A percentile compares a stretch with the other conserved stretches of the same genome.
These are phyloP conservation scores for Raddia guianensis DNA, from an alignment of 176 grass and related monocot species.

Conservation along the genomic window DNA sequence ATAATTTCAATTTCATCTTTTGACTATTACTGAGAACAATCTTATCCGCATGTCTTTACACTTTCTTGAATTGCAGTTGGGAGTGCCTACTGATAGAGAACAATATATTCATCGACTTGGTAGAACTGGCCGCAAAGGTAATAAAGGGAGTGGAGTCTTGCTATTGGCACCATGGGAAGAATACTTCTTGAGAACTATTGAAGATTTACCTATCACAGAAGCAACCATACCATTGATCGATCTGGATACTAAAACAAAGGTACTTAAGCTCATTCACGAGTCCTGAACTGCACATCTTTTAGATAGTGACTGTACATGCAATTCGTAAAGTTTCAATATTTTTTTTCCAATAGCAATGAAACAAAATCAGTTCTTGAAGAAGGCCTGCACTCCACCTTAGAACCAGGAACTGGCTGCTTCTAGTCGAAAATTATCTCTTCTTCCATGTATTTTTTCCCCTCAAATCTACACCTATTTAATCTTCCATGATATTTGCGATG, in stretches of 20 bases:
- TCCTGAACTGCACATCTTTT: not conserved
- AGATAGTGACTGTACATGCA: not conserved
- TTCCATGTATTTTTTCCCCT: not conserved
- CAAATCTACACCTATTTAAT: not conserved
- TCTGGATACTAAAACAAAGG: slow-evolving; percentile 65
- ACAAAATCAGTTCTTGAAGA: not conserved
- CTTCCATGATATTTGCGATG: slow-evolving; percentile 23
- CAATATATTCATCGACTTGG: slow-evolving; percentile 99
- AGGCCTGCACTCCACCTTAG: not conserved
- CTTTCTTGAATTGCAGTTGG: slow-evolving; percentile 53
- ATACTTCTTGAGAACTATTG: slow-evolving; percentile 81
- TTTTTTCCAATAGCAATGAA: not conserved
- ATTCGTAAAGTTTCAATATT: not conserved
- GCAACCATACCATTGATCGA: slow-evolving; percentile 67
- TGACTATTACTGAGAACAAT: slow-evolving; percentile 15
- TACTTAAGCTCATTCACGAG: slow-evolving; percentile 22
- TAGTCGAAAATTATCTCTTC: not conserved
- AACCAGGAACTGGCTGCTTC: not conserved
- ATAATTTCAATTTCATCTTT: not conserved
- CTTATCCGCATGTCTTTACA: slow-evolving; percentile 17
- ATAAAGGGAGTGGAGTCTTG: slow-evolving; percentile 76
- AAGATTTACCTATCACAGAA: slow-evolving; percentile 81
- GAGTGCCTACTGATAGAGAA: slow-evolving; percentile 87
- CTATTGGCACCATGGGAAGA: slow-evolving; percentile 90
- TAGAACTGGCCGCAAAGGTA: slow-evolving; percentile 94